These are phyloP conservation scores for Argentina anserina DNA, from an alignment of 306 rosid species.

Conservation along the genomic window DNA sequence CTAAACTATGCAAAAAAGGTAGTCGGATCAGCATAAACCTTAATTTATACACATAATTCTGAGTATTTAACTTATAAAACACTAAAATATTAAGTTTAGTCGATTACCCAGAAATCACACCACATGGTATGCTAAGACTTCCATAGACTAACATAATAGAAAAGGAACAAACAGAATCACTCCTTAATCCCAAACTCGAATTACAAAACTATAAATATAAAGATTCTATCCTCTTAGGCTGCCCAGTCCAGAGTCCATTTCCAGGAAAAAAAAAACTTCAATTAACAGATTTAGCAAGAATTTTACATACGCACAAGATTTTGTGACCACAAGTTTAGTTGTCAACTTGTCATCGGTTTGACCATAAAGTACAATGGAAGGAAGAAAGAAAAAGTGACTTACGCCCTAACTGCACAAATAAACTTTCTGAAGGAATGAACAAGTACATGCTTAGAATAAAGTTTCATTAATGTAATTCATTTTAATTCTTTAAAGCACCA, in stretches of 20 bases:
- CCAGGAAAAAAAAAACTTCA: not conserved
- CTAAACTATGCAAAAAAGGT: not conserved
- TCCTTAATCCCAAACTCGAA: not conserved
- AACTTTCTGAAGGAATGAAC: not conserved
- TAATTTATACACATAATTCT: not conserved
- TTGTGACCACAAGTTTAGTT: not conserved
- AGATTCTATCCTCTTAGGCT: not conserved
- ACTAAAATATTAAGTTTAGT: not conserved
- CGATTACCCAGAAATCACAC: not conserved
- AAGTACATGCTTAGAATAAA: not conserved
- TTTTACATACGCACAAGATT: not conserved
- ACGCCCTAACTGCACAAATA: not conserved
- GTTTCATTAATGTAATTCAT: not conserved
- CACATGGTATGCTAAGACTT: not conserved
- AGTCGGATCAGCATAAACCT: not conserved
- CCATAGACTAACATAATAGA: not conserved
- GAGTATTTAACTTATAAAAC: slow-evolving; percentile 1
- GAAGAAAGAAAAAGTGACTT: not conserved
- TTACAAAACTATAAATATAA: not conserved
- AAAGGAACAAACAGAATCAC: not conserved
- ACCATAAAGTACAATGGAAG: not conserved
- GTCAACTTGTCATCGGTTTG: not conserved
- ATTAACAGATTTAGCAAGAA: not conserved
- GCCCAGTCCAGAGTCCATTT: not conserved
- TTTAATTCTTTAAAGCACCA: not conserved